Base-by-base conservation (phyloP, 441 rosid species). In the Raphanus hybrid region DNA sequence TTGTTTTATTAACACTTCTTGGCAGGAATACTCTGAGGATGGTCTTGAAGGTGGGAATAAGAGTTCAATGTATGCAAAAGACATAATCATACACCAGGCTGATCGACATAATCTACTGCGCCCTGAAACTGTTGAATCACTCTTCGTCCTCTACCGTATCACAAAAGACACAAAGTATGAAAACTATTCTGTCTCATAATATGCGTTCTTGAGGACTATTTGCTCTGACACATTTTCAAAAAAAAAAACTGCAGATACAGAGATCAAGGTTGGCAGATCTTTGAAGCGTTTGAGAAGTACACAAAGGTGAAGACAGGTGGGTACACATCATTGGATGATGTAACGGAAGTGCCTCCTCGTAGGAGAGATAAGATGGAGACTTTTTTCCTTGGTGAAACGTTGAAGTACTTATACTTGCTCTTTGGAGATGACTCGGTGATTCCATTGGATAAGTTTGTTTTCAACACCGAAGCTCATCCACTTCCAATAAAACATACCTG, bases 221-320 rank as follows among this genome's bases (percentile, higher is more conserved):
- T 45, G 10, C 75, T 74, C 75, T 74, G 10, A 70, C 75, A 58
- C 54, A 8, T 71, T 70, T 62, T 27, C 2, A 34, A 58, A 37
- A 37, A 14, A 14, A 15, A 41, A 45, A 12, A 12, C 62, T 86
- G 86, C 88, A 92, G 98, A 80, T 93, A 95, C 75, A 85, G 92
- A 69, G 97, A 95, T 75, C 94, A 96, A 97, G 98, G 98, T 79
- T 95, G 98, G 98, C 97, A 89, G 81, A 95, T 95, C 54, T 95
- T 95, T 72, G 91, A 90, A 87, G 94, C 98, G 58, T 95, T 95
- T 86, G 99, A 95, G 82, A 89, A 86, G 75, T 76, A 87, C 80
- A 90, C 99, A 16, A 92, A 89, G 87, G 91, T 95, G 52, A 85
- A 83, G 61, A 83, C 95, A 15, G 99, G 96, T 54, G 99, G 99